These are phyloP conservation scores for Hygrophoropsis aurantiaca DNA, from an alignment of 768 basidiomycete genomes.

Conservation along the genomic window DNA sequence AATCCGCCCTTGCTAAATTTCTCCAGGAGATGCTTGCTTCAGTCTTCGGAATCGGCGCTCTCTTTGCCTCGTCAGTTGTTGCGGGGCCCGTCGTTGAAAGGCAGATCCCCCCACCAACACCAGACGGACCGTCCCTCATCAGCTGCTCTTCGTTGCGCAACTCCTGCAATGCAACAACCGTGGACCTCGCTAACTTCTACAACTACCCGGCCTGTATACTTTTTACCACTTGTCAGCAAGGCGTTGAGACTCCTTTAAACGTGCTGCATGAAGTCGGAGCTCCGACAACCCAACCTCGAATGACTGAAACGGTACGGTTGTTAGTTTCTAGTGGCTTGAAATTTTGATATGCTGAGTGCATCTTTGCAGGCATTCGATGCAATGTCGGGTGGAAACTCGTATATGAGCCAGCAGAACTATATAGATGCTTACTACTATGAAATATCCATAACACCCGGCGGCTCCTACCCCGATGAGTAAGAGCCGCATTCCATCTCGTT, in stretches of 20 bases:
- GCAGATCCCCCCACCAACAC: conserved; percentile 6
- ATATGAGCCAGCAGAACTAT: background rate
- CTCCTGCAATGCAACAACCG: background rate
- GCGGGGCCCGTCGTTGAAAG: background rate
- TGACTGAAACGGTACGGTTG: background rate
- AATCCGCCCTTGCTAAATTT: too few relatives aligned
- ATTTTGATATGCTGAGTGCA: background rate
- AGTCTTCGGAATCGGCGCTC: too few relatives aligned
- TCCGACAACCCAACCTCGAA: background rate
- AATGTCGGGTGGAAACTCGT: background rate
- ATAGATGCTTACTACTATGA: conserved; percentile 1
- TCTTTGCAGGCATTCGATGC: background rate
- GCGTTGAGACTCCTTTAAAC: background rate
- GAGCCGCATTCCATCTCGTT: background rate
- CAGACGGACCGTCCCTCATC: background rate
- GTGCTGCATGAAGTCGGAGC: background rate
- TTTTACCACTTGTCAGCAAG: background rate
- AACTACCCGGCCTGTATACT: background rate
- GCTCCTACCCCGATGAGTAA: background rate
- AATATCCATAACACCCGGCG: background rate
- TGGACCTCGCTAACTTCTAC: background rate
- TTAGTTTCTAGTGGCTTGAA: background rate
- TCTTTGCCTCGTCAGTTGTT: too few relatives aligned
- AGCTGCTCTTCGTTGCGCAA: background rate
- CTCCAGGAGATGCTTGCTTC: too few relatives aligned